These are phyloP conservation scores for Paraphoma chrysanthemicola DNA, from an alignment of 2,329 filamentous ascomycete species.

Conservation along the genomic window DNA sequence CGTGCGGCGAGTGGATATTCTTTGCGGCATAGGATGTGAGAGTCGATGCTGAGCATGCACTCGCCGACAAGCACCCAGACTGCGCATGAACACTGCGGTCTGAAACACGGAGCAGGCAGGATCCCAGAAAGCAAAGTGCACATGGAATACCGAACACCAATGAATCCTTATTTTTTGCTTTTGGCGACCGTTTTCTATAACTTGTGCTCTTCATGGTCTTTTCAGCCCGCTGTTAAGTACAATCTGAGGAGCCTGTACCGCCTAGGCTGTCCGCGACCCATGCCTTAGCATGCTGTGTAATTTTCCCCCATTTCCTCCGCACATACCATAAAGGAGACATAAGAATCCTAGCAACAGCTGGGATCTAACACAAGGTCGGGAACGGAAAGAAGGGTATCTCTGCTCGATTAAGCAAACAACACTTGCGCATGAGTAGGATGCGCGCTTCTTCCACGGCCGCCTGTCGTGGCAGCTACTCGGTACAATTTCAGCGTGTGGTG, in stretches of 20 bases:
- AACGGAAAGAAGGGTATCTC: conserved; percentile 46
- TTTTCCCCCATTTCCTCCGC: conserved; percentile 23
- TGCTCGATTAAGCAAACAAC: conserved; percentile 45
- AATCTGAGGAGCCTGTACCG: conserved; percentile 38
- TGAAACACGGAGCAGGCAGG: conserved; percentile 32
- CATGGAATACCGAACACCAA: conserved; percentile 27
- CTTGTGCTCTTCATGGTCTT: conserved; percentile 41
- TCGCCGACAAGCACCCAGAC: conserved; percentile 21
- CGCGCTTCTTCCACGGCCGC: conserved; percentile 23
- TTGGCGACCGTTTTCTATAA: conserved; percentile 41
- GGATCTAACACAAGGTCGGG: conserved; percentile 15
- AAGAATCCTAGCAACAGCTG: conserved; percentile 10
- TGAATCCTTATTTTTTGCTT: conserved; percentile 32
- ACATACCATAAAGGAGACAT: conserved; percentile 20
- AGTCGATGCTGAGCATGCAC: conserved; percentile 21
- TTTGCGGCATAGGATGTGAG: conserved; percentile 27
- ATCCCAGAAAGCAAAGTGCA: conserved; percentile 4
- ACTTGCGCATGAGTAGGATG: conserved; percentile 42
- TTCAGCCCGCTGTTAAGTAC: conserved; percentile 42
- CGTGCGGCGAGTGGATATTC: conserved; percentile 21
- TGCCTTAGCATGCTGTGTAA: conserved; percentile 20
- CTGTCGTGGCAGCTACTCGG: conserved; percentile 20
- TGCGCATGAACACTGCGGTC: conserved; percentile 11
- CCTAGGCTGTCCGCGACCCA: conserved; percentile 22
- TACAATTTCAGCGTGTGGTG: conserved; percentile 46